phyloP scores from a whole-genome alignment of 2,329 filamentous ascomycete species.

The Fusarium staphyleae region DNA sequence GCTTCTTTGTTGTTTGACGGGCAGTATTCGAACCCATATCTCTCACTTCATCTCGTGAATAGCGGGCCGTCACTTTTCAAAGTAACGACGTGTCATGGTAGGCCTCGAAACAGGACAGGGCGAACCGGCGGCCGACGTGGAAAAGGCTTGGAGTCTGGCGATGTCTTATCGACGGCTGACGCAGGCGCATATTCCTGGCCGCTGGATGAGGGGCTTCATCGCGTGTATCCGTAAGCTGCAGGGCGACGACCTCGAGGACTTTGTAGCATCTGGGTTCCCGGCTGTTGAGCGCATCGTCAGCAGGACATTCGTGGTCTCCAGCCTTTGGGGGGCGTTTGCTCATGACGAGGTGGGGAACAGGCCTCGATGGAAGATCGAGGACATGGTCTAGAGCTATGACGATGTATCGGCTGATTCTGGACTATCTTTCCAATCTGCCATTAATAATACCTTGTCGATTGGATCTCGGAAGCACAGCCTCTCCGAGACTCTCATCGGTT shows the following conservation, averaged over 20 bases:
- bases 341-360: too few relatives aligned
- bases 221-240: too few relatives aligned
- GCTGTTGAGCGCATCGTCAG: conserved; percentile 8
- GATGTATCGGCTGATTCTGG: not conserved
- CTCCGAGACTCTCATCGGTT: conserved; percentile 4
- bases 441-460: conserved; percentile 5
- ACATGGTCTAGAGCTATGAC: not conserved
- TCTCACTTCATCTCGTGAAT: too few relatives aligned
- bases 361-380: conserved; percentile 13
- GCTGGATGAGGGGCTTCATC: conserved; percentile 11
- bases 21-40: too few relatives aligned
- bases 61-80: too few relatives aligned
- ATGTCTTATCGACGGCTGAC: conserved; percentile 7
- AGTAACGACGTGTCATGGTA: conserved; percentile 10
- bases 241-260: conserved; percentile 13
- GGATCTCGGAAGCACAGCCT: conserved; percentile 4
- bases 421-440: not conserved
- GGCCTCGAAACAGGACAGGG: not conserved
- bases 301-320: conserved; percentile 19
- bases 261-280: conserved; percentile 6
- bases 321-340: not conserved
- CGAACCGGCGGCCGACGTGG: conserved; percentile 1
- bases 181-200: conserved; percentile 8
- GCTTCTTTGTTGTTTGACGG: too few relatives aligned
- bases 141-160: conserved; percentile 12